Evolutionary conservation across 2,329 filamentous ascomycete genomes (phyloP), one percentile per base, ranked within the genome.

Genomic region (Scorias spongiosa): DNA sequence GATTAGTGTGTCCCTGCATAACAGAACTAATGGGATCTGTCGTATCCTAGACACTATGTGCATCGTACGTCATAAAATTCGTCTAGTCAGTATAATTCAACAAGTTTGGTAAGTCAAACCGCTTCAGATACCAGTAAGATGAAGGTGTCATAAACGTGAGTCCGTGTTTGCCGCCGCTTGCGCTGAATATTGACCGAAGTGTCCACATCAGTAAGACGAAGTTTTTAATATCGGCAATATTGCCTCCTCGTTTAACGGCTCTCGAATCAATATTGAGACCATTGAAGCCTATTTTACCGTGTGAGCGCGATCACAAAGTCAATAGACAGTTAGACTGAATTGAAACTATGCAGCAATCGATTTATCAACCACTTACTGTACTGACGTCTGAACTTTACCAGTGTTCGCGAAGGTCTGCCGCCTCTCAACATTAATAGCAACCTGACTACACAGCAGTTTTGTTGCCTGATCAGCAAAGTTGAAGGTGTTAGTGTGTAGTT

Each of bases 1-100:
- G 43, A 47, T 72, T 70, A 0, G 69, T 68, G 46, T 72, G 68
- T 0, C 54, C 52, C 12, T 57, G 47, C 4, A 64, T 52, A 11
- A 54, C 55, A 0, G 56, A 38, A 0, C 66, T 66, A 43, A 62
- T 47, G 17, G 29, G 29, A 44, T 52, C 54, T 0, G 49, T 15
- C 1, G 41, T 10, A 46, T 69, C 66, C 65, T 63, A 70, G 1
- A 55, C 43, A 0, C 69, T 68, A 45, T 71, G 9, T 10, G 29
- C n/a, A 32, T 32, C 29, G 29, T 32, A 32, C 9, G 29, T 32
- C 29, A 32, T 32, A 10, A 32, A n/a, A 32, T 37, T 47, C 17
- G 52, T 42, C 45, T 44, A 54, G 42, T 53, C 48, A 15, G 46
- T 12, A 26, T 42, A 38, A n/a, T 44, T 26, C 14, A 28, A 3